Conservation (phyloP, 1,139 yeast genomes). For the Candida sp. region DNA sequence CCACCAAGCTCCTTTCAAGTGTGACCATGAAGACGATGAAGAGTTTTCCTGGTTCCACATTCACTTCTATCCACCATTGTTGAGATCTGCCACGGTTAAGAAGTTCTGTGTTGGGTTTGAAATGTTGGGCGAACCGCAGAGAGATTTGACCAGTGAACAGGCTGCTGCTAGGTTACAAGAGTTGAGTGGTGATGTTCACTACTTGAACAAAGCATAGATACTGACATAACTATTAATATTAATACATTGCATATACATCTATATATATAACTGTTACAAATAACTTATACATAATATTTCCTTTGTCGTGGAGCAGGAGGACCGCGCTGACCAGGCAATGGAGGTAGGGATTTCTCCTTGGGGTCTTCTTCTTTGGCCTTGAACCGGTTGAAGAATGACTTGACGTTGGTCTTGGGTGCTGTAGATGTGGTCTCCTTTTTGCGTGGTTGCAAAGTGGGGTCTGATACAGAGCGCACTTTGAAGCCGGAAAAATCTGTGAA, state of each 20-base stretch:
- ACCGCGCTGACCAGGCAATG: not conserved
- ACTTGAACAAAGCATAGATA: conserved; percentile 17
- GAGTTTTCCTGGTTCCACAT: conserved; percentile 69
- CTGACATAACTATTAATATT: not conserved
- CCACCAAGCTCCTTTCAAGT: conserved; percentile 69
- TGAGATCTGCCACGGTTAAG: conserved; percentile 75
- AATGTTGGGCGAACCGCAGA: conserved; percentile 79
- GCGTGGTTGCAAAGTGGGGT: not conserved
- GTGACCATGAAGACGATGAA: conserved; percentile 39
- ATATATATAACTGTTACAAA: not conserved
- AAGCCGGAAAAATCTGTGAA: not conserved
- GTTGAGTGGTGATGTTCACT: conserved; percentile 45
- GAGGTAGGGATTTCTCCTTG: conserved; percentile 1
- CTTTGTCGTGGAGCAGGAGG: not conserved
- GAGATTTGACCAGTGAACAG: conserved; percentile 78
- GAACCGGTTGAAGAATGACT: not conserved
- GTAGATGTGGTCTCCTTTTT: not conserved
- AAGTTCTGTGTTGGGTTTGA: conserved; percentile 82
- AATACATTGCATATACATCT: not conserved
- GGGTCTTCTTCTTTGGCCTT: not conserved
- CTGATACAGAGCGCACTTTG: conserved; percentile 1
- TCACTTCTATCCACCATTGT: conserved; percentile 81
- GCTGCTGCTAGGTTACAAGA: conserved; percentile 65
- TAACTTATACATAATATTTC: not conserved
- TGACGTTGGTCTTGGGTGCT: not conserved